Evolutionary conservation across 2,329 filamentous ascomycete genomes (phyloP).

Genomic region (Pseudovirgaria hyperparasitica): DNA sequence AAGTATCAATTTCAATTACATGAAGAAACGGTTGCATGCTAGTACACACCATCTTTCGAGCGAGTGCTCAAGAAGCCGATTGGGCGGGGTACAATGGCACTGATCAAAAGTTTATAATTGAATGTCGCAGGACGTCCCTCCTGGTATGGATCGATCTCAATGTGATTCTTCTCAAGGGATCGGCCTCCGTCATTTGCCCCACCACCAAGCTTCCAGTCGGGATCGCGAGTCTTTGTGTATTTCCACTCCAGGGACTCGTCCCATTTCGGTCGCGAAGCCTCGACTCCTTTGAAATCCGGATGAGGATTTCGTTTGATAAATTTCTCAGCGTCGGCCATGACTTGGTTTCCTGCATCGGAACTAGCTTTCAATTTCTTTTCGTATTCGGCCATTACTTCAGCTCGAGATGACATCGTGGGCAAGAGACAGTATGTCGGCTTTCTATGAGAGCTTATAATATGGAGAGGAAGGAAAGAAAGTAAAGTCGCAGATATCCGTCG

Average conservation of each 20-base stretch:
- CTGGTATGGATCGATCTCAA: conserved; percentile 71
- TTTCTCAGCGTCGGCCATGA: conserved; percentile 33
- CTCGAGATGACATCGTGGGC: no score
- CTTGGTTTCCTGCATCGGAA: no score
- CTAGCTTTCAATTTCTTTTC: no score
- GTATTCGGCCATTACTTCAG: no score
- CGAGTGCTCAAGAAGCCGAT: conserved; percentile 53
- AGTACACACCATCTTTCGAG: conserved; percentile 42
- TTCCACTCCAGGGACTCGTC: conserved; percentile 35
- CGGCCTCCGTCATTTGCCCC: conserved; percentile 49
- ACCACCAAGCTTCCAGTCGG: conserved; percentile 52
- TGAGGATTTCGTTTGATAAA: conserved; percentile 51
- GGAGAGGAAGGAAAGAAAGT: no score
- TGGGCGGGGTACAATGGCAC: conserved; percentile 68
- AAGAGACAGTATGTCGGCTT: no score
- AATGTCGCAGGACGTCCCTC: conserved; percentile 50
- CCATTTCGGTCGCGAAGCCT: conserved; percentile 52
- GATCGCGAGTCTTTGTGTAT: conserved; percentile 50
- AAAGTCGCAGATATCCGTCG: no score
- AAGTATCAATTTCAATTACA: neutral
- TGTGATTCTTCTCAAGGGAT: conserved; percentile 44
- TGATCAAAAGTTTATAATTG: conserved; percentile 92
- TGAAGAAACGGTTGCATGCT: neutral
- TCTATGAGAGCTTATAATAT: no score
- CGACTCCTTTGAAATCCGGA: conserved; percentile 61